Base-by-base conservation (phyloP, 306 rosid species). In the Trifolium subterraneum region DNA sequence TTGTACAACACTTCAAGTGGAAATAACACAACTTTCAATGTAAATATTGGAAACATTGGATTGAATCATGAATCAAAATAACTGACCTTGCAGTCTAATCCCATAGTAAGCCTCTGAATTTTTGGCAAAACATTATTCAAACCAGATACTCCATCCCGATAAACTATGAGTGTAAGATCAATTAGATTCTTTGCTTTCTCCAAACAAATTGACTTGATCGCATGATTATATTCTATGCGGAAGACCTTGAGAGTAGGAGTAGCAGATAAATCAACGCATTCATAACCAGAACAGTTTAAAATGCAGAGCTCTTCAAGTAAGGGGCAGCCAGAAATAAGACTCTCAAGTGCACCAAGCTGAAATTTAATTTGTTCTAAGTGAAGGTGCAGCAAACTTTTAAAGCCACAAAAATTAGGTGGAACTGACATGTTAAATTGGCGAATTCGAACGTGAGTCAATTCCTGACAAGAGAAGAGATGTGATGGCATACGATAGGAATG, bases 391-490 rank as follows among this genome's bases (percentile, higher is more conserved):
- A 75, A 10, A 42, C 20, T 41, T 70, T 35, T 55, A 54, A 80
- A 62, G 64, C 80, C 64, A n/a, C 14, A 0, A 4, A 75, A 75
- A 62, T 63, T 41, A 35, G 63, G 64, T 0, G 72, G 64, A n/a
- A n/a, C 5, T 41, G 55, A 18, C 23, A 75, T 0, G 35, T 0
- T 6, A 22, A 44, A 61, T 11, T 19, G 3, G 7, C 0, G 0
- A 31, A 80, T 66, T 18, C n/a, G 1, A n/a, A 74, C 23, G 50
- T 7, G 2, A 27, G 50, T 64, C 55, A 80, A 20, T 1, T 35
- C 64, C 1, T 29, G 27, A 54, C 80, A 75, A 20, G 14, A 29
- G 80, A 80, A 80, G 36, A 75, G 19, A 54, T 63, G 19, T 33
- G 70, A 54, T 59, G 84, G 77, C 11, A 33, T 31, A 66, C 25